Evolutionary conservation across 2,329 filamentous ascomycete genomes (phyloP).

Genomic region (Xylariaceae sp.): DNA sequence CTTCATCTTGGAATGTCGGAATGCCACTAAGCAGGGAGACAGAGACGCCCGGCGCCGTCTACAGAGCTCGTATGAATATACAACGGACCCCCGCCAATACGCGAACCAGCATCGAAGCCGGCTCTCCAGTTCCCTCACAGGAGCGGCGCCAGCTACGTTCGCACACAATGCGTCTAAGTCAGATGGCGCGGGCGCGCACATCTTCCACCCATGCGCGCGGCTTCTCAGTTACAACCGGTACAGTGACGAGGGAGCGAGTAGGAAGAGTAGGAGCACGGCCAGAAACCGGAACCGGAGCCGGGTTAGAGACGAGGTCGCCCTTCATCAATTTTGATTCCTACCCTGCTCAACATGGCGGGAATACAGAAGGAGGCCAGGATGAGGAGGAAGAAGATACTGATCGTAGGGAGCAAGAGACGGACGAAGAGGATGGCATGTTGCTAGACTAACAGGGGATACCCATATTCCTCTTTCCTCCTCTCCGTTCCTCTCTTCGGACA

Average conservation of each 20-base stretch:
- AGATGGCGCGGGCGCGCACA: not conserved
- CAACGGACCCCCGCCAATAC: not conserved
- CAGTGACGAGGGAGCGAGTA: not conserved
- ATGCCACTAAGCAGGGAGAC: slow-evolving; percentile 1
- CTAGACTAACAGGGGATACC: not conserved
- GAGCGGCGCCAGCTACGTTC: slow-evolving; percentile 9
- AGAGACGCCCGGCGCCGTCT: not conserved
- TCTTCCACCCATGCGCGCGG: slow-evolving; percentile 1
- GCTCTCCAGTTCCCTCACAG: slow-evolving; percentile 7
- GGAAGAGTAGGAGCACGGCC: too few relatives aligned
- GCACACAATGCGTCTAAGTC: slow-evolving; percentile 1
- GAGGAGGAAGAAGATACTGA: not conserved
- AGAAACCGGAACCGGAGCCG: not conserved
- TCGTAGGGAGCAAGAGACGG: not conserved
- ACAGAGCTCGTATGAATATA: slow-evolving; percentile 4
- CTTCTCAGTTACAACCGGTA: slow-evolving; percentile 6
- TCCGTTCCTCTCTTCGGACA: not conserved
- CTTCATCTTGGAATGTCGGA: not conserved
- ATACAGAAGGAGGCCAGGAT: not conserved
- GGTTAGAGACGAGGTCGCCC: not conserved
- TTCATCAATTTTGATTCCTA: too few relatives aligned
- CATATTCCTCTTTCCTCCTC: not conserved
- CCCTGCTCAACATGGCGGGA: not conserved
- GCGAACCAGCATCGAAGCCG: slow-evolving; percentile 6
- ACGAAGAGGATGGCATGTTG: not conserved